phyloP scores from a whole-genome alignment of 345 rosid genomes.

The Rhodamnia argentea region DNA sequence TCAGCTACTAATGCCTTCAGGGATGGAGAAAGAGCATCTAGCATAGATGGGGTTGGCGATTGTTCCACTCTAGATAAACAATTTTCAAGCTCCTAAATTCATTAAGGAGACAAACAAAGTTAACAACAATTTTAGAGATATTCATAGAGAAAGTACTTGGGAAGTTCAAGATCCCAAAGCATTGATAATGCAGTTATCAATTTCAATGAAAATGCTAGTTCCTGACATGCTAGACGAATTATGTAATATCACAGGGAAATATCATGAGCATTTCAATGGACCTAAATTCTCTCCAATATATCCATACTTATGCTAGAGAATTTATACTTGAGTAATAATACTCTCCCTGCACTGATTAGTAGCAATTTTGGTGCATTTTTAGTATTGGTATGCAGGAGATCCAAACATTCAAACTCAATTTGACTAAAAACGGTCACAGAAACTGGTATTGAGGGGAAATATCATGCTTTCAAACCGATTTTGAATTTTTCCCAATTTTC shows the following conservation, averaged over 20 bases:
- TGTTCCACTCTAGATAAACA: slow-evolving; percentile 74
- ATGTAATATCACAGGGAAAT: background rate
- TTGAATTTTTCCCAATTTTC: background rate
- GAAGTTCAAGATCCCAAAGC: background rate
- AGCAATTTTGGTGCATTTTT: background rate
- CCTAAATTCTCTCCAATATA: background rate
- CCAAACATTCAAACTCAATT: background rate
- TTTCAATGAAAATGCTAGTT: background rate
- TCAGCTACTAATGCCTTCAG: slow-evolving; percentile 56
- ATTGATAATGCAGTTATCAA: background rate
- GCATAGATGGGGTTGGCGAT: slow-evolving; percentile 64
- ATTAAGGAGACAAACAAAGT: background rate
- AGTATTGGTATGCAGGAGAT: background rate
- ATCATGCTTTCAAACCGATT: background rate
- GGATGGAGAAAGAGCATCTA: slow-evolving; percentile 61
- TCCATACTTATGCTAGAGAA: background rate
- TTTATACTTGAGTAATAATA: background rate
- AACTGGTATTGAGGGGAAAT: background rate
- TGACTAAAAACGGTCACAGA: background rate
- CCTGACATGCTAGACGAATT: background rate
- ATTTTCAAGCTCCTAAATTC: slow-evolving; percentile 53
- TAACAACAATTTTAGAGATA: background rate
- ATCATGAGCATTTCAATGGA: background rate
- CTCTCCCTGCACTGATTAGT: background rate
- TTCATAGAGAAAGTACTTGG: background rate